Conservation (phyloP, 2,329 filamentous ascomycete genomes). For the Colletotrichum orchidophilum region DNA sequence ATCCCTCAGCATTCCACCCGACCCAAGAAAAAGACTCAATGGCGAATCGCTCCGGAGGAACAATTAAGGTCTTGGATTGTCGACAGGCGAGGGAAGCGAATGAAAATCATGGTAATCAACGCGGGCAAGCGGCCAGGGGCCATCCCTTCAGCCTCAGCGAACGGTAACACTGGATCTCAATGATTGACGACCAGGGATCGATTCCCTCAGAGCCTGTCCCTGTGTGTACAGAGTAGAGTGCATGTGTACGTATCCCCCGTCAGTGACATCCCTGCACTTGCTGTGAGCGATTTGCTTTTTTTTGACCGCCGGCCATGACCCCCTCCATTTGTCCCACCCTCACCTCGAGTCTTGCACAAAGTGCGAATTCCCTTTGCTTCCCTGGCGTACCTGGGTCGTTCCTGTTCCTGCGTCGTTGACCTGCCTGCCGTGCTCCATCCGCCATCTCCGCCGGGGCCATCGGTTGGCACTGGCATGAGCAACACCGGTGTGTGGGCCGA, state of each 20-base stretch:
- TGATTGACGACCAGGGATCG: conserved; percentile 28
- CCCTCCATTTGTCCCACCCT: conserved; percentile 3
- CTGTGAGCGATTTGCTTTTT: neutral
- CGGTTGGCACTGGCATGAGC: conserved; percentile 15
- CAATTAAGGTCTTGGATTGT: conserved; percentile 19
- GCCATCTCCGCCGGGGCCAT: conserved; percentile 2
- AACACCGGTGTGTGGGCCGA: conserved; percentile 13
- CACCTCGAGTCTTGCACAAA: conserved; percentile 16
- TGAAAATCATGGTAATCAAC: conserved; percentile 29
- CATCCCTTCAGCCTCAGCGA: conserved; percentile 26
- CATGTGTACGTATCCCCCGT: conserved; percentile 1
- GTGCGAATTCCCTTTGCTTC: neutral
- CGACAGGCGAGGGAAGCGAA: conserved; percentile 14
- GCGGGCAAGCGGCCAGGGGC: conserved; percentile 9
- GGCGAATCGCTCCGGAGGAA: neutral
- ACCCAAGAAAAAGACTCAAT: neutral
- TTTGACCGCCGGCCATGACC: conserved; percentile 4
- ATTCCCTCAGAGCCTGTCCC: conserved; percentile 10
- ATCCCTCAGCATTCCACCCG: conserved; percentile 18
- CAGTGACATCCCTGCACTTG: conserved; percentile 4
- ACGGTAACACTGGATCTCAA: conserved; percentile 9
- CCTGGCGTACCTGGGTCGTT: neutral
- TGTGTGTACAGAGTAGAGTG: conserved; percentile 20
- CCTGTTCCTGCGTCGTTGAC: neutral
- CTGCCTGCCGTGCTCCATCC: neutral